Evolutionary conservation across 1,139 yeast species (phyloP).

Genomic region (Debaryomyces nepalensis): DNA sequence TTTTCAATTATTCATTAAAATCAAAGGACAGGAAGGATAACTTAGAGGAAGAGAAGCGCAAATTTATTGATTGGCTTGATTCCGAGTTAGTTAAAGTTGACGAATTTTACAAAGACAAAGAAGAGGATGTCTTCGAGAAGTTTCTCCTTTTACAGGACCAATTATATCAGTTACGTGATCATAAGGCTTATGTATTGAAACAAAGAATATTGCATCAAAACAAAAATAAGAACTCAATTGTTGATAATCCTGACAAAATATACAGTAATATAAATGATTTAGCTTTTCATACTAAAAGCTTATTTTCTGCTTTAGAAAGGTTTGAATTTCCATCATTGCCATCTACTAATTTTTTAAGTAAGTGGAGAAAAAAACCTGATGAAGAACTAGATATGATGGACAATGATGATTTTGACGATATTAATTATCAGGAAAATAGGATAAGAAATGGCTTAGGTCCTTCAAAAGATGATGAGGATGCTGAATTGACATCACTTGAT

Average conservation of each 20-base stretch:
- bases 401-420: conserved; percentile 26
- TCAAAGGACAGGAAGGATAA: conserved; percentile 25
- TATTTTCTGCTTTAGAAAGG: conserved; percentile 39
- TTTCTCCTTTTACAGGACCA: conserved; percentile 70
- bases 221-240: conserved; percentile 5
- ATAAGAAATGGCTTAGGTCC: conserved; percentile 42
- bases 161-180: conserved; percentile 63
- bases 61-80: conserved; percentile 67
- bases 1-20: conserved; percentile 29
- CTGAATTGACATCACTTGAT: conserved; percentile 23
- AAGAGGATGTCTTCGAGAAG: conserved; percentile 62
- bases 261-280: conserved; percentile 33
- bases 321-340: conserved; percentile 67
- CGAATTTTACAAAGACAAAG: conserved; percentile 60
- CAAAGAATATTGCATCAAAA: conserved; percentile 19
- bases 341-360: conserved; percentile 47
- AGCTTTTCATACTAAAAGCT: conserved; percentile 39
- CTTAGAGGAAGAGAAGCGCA: conserved; percentile 37
- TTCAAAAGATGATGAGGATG: conserved; percentile 19
- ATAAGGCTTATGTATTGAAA: conserved; percentile 33
- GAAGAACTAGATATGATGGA: conserved; percentile 22
- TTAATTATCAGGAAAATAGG: conserved; percentile 44
- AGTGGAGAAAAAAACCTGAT: conserved; percentile 16
- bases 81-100: conserved; percentile 62
- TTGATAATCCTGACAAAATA: conserved; percentile 18